Evolutionary conservation across 371 early-diverging fungal species (phyloP), one percentile per base, ranked within the genome.

Genomic region (Circinella minor): DNA sequence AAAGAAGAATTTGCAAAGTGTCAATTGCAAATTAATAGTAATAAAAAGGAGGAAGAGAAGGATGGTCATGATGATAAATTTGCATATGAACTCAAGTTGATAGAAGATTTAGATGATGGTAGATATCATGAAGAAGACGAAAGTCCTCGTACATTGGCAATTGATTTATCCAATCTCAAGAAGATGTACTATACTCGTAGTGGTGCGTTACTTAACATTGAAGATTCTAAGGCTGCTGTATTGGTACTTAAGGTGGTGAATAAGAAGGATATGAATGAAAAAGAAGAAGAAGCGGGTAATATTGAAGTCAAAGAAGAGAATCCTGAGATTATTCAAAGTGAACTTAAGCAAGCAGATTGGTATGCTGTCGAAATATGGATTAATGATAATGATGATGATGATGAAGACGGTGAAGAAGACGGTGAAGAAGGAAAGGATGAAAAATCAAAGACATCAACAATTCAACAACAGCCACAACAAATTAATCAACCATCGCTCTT

Each of bases 131-230:
- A 91, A 9, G 88, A 86, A 61, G 67, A 62, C 1, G 83, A 79
- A 27, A 68, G 65, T 7, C 69, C 57, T 7, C 67, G 72, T 20
- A 49, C 37, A 36, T 49, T 70, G 38, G n/a, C 61, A 5, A 38
- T 70, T 14, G 65, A 64, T 13, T 17, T 70, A 11, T 60, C 70
- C 1, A 20, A 61, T 17, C 38, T 75, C 38, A 71, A 79, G 17
- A 80, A 87, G 48, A 74, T 93, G 83, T 91, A 88, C 70, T 92
- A 92, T 73, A 90, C 90, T 36, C 87, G 86, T 17, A 86, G 90
- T 18, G 93, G 93, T 9, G 74, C 85, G 18, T 71, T 93, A 36
- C 79, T 93, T 4, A 89, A 91, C 65, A 90, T 93, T 51, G 92
- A 91, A 63, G 92, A 92, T 55, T 78, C 90, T 0, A 88, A 74